A percentile compares a stretch with the other conserved stretches of the same genome.
Evolutionary conservation across 1,284 basidiomycete species (phyloP).

Genomic region (Tausonia pullulans): DNA sequence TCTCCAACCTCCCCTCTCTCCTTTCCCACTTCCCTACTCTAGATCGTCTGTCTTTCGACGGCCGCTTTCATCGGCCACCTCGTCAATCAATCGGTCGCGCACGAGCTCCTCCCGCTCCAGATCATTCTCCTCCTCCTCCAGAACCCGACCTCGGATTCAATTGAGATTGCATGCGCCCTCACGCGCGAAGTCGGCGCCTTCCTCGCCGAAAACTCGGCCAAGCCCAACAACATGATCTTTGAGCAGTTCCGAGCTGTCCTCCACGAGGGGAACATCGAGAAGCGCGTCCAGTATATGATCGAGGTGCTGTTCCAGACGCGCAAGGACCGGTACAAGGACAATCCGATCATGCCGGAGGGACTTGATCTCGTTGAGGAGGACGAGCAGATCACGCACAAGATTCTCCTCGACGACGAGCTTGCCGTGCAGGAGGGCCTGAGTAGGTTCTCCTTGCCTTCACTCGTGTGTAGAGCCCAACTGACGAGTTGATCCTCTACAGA

Average conservation of each 20-base stretch:
- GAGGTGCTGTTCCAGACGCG: constrained; percentile 96
- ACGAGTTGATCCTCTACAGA: constrained; percentile 41
- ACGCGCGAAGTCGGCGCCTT: constrained; percentile 95
- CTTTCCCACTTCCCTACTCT: constrained; percentile 2
- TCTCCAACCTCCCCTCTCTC: not conserved
- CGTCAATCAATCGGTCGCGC: constrained; percentile 88
- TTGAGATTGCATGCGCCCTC: constrained; percentile 96
- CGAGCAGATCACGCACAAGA: constrained; percentile 88
- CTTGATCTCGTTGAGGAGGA: constrained; percentile 96
- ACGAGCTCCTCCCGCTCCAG: constrained; percentile 89
- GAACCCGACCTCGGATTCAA: constrained; percentile 91
- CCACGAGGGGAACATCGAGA: constrained; percentile 88
- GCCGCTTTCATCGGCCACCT: constrained; percentile 95
- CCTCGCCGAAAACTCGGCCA: constrained; percentile 84
- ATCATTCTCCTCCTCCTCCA: constrained; percentile 90
- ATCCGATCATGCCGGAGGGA: constrained; percentile 83
- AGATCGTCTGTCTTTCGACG: constrained; percentile 86
- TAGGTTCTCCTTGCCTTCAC: constrained; percentile 37
- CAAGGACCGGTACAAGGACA: constrained; percentile 98
- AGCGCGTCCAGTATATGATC: constrained; percentile 98
- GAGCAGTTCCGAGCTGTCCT: constrained; percentile 93
- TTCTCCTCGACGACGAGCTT: constrained; percentile 83
- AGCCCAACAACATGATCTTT: constrained; percentile 83
- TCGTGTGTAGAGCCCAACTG: not conserved
- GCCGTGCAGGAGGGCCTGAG: constrained; percentile 89